phyloP scores from a whole-genome alignment of 2,329 filamentous ascomycete species.

The Verticillium longisporum region DNA sequence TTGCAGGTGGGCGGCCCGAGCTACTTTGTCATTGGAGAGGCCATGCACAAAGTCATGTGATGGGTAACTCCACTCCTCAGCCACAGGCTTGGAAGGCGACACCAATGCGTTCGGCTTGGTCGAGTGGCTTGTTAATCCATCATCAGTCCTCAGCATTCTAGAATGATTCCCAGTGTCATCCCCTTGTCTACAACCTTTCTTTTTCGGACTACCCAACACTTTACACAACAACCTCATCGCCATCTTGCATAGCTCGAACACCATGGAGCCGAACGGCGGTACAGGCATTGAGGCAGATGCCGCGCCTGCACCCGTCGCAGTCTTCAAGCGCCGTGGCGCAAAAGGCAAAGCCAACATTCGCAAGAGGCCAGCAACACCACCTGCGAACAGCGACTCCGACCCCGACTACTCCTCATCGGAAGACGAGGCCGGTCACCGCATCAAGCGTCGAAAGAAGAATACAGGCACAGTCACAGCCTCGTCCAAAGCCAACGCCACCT shows the following conservation, averaged over 20 bases:
- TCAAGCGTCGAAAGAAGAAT: constrained; percentile 73
- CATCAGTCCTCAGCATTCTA: constrained; percentile 7
- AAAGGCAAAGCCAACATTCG: constrained; percentile 72
- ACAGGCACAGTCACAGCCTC: constrained; percentile 60
- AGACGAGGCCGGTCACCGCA: constrained; percentile 65
- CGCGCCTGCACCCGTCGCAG: constrained; percentile 41
- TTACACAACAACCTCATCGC: background rate
- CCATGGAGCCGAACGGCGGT: background rate
- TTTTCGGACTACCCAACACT: background rate
- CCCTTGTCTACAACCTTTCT: background rate
- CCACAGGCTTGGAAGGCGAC: no score
- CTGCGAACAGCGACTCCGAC: constrained; percentile 54
- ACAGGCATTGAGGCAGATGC: background rate
- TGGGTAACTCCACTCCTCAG: no score
- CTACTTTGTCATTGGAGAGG: no score
- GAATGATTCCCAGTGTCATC: constrained; percentile 3
- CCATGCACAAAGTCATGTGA: no score
- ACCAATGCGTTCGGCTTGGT: no score
- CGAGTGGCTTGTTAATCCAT: background rate
- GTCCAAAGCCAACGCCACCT: constrained; percentile 35
- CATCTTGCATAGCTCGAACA: background rate
- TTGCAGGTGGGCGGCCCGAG: no score
- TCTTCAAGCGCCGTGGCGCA: constrained; percentile 81
- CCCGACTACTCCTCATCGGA: constrained; percentile 66
- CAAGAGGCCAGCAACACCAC: constrained; percentile 73